phyloP scores from a whole-genome alignment of 129 eudicot species.

The Lonicera japonica region DNA sequence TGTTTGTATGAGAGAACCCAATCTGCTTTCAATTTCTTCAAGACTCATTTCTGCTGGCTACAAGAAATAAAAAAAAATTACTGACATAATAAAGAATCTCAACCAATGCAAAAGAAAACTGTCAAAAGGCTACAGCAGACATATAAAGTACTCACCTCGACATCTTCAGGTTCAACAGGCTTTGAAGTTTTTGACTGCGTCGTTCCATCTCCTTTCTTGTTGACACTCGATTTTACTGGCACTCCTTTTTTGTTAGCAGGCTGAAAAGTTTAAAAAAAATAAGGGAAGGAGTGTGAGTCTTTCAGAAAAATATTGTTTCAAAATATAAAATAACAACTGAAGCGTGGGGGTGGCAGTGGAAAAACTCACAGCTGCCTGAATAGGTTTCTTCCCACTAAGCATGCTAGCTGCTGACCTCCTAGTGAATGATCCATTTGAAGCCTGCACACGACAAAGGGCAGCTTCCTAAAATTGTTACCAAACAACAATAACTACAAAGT shows the following conservation, averaged over 20 bases:
- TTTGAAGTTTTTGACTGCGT: slow-evolving; percentile 48
- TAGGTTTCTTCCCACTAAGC: slow-evolving; percentile 96
- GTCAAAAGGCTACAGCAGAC: background rate
- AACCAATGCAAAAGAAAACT: background rate
- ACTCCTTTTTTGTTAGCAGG: slow-evolving; percentile 68
- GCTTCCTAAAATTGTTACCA: background rate
- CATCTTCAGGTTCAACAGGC: slow-evolving; percentile 77
- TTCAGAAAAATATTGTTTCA: background rate
- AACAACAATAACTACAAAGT: background rate
- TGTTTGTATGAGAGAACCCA: slow-evolving; percentile 71
- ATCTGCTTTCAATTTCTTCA: slow-evolving; percentile 85
- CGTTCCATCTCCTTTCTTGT: slow-evolving; percentile 76
- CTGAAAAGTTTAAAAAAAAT: slow-evolving; percentile 21
- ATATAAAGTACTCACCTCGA: slow-evolving; percentile 49
- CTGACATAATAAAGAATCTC: background rate
- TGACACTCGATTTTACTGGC: slow-evolving; percentile 50
- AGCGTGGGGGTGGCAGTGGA: background rate
- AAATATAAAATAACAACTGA: background rate
- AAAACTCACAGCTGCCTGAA: slow-evolving; percentile 69
- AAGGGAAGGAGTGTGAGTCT: background rate
- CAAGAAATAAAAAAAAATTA: slow-evolving; percentile 11
- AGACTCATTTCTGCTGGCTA: slow-evolving; percentile 97
- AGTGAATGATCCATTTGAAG: slow-evolving; percentile 60
- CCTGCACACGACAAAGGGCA: slow-evolving; percentile 27
- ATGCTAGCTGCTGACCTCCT: slow-evolving; percentile 95